Evolutionary conservation across 495 filamentous ascomycete species (phyloP), one percentile per base, ranked within the genome.

Genomic region (Penicillium alfredii): DNA sequence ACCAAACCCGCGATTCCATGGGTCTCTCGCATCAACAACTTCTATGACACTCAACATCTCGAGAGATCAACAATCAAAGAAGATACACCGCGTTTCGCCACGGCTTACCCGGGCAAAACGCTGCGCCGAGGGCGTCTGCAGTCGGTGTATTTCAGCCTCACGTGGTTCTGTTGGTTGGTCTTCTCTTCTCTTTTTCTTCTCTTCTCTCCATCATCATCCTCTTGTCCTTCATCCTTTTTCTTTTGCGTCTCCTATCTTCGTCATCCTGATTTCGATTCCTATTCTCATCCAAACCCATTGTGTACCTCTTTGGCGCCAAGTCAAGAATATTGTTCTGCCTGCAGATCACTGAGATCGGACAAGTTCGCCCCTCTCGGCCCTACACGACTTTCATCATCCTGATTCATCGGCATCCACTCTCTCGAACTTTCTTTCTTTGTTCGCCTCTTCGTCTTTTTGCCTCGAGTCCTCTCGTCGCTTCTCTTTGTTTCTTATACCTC

Each of bases 141-240:
- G 23, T 25, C 23, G 23, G 23, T 25, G 23, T 9, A 8, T 25
- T n/a, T n/a, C n/a, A n/a, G 23, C 31, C 19, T 33, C 12, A 9
- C 18, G 15, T 33, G 3, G 31, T 25, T 25, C 23, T 1, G 3
- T 25, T n/a, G 5, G 8, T 12, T 19, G 9, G 12, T 42, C 14
- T 21, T 13, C 31, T 23, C n/a, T 30, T 10, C 12, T 38, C 28
- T 38, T 30, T 16, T 35, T 15, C 33, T 40, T 30, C 12, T 4
- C 13, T 35, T 23, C 33, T 25, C n/a, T 3, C 12, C 9, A 11
- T 37, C 28, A 10, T 7, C 27, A 9, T 27, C 39, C 18, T 26
- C 13, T 34, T 2, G 4, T 15, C 21, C 19, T 20, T 20, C 16
- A 16, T 14, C 0, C 30, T 12, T 1, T 17, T 33, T 20, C n/a